Percentiles rank a stretch among this genome's conserved stretches.
These are phyloP conservation scores for Pyracantha coccinea DNA, from an alignment of 331 rosid genomes.

Conservation along the genomic window DNA sequence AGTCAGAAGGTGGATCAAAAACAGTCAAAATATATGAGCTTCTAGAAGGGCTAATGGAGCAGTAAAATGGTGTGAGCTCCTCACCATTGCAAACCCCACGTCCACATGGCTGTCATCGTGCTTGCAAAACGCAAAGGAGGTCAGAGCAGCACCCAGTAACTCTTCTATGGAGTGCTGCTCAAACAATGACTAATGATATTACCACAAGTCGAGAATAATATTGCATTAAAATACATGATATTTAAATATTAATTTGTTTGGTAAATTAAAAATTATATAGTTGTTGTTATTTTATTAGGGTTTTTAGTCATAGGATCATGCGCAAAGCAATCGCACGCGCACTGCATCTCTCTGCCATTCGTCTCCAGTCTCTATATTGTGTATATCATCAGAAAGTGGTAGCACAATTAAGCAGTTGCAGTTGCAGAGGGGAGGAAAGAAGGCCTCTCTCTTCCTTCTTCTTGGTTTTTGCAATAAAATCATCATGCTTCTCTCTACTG, in stretches of 20 bases:
- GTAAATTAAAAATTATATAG: no score
- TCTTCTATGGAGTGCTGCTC: no score
- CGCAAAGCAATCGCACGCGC: constrained; percentile 51
- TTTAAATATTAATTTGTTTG: no score
- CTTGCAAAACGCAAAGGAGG: background rate
- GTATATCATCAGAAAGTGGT: background rate
- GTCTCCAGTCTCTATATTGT: background rate
- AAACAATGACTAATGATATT: no score
- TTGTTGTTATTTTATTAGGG: no score
- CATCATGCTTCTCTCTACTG: constrained; percentile 21
- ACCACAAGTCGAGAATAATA: no score
- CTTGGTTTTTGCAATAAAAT: constrained; percentile 19
- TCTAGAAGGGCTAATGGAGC: background rate
- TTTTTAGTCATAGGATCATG: constrained; percentile 47
- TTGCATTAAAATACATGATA: no score
- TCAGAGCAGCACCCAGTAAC: background rate
- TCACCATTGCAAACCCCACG: no score
- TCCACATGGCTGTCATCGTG: constrained; percentile 1
- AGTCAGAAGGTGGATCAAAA: background rate
- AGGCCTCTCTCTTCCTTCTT: background rate
- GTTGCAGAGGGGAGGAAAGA: no score
- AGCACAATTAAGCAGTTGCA: no score
- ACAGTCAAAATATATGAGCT: background rate
- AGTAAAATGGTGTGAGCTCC: background rate
- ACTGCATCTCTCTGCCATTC: background rate